A percentile compares a stretch with the other conserved stretches of the same genome.
These are phyloP conservation scores for Auricularia auricula-judae DNA, from an alignment of 768 basidiomycete species.

Conservation along the genomic window DNA sequence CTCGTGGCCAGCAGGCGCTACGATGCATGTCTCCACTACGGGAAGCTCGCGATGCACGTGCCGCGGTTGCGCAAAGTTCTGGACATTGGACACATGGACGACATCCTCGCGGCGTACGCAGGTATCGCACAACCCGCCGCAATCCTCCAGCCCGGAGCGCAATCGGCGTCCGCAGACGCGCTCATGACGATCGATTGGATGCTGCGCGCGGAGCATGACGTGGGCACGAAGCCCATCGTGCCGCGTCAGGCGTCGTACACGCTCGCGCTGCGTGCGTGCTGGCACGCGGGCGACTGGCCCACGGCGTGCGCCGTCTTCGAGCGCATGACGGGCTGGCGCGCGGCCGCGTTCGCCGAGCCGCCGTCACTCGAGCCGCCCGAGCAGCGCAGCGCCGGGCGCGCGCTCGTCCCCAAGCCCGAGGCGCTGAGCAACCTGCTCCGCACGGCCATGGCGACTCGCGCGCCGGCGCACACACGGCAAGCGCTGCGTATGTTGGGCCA, in stretches of 20 bases:
- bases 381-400: slow-evolving; percentile 30
- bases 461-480: slow-evolving; percentile 39
- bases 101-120: slow-evolving; percentile 44
- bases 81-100: slow-evolving; percentile 37
- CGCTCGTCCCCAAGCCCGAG: slow-evolving; percentile 37
- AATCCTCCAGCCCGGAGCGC: slow-evolving; percentile 19
- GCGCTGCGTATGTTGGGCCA: slow-evolving; percentile 46
- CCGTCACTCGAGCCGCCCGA: slow-evolving; percentile 9
- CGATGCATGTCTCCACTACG: slow-evolving; percentile 42
- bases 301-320: slow-evolving; percentile 48
- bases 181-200: slow-evolving; percentile 60
- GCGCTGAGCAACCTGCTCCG: slow-evolving; percentile 47
- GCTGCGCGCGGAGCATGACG: slow-evolving; percentile 34
- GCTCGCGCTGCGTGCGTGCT: slow-evolving; percentile 52
- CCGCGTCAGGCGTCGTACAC: slow-evolving; percentile 45
- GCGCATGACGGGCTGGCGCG: slow-evolving; percentile 57
- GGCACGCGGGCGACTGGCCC: slow-evolving; percentile 53
- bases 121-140: slow-evolving; percentile 26
- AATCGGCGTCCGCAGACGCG: slow-evolving; percentile 30
- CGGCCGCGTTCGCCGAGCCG: background rate
- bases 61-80: slow-evolving; percentile 34
- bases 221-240: slow-evolving; percentile 18
- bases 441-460: slow-evolving; percentile 42
- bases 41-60: slow-evolving; percentile 44
- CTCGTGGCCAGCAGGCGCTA: slow-evolving; percentile 40